These are phyloP conservation scores for Leccinum fibrillosum DNA, from an alignment of 768 basidiomycete genomes.

Conservation along the genomic window DNA sequence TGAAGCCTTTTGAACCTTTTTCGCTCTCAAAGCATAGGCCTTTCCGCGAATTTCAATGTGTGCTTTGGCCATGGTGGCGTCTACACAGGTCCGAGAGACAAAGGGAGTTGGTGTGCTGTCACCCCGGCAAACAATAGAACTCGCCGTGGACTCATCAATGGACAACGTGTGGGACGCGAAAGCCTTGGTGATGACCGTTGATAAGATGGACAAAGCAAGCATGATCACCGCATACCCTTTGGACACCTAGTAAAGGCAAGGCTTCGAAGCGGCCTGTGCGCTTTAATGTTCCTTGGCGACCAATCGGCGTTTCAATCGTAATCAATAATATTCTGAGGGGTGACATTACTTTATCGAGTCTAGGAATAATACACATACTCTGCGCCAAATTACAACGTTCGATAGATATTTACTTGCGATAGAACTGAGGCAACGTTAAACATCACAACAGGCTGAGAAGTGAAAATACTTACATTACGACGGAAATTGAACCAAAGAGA, in stretches of 20 bases:
- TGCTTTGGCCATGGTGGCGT: constrained; percentile 21
- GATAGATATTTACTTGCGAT: constrained; percentile 59
- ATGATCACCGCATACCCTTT: constrained; percentile 1
- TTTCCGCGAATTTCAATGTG: not conserved
- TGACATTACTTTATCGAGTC: constrained; percentile 30
- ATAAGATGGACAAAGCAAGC: constrained; percentile 23
- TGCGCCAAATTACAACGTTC: constrained; percentile 13
- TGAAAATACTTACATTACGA: constrained; percentile 65
- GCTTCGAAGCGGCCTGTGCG: constrained; percentile 1
- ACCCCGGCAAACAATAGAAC: constrained; percentile 14
- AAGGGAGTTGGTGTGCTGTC: constrained; percentile 16
- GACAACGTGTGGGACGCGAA: not conserved
- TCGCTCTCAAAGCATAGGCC: constrained; percentile 4
- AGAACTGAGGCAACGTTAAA: constrained; percentile 52
- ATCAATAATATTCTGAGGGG: not conserved
- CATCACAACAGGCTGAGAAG: constrained; percentile 9
- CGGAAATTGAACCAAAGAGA: constrained; percentile 97
- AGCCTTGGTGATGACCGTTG: constrained; percentile 6
- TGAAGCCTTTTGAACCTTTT: constrained; percentile 19
- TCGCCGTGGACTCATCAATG: constrained; percentile 5
- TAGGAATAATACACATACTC: constrained; percentile 19
- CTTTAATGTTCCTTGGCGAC: constrained; percentile 9
- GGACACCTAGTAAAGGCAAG: constrained; percentile 14
- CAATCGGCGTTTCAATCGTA: constrained; percentile 11
- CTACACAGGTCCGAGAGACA: constrained; percentile 10